Conservation (phyloP, 805 yeast species). For the Brettanomyces naardenensis region DNA sequence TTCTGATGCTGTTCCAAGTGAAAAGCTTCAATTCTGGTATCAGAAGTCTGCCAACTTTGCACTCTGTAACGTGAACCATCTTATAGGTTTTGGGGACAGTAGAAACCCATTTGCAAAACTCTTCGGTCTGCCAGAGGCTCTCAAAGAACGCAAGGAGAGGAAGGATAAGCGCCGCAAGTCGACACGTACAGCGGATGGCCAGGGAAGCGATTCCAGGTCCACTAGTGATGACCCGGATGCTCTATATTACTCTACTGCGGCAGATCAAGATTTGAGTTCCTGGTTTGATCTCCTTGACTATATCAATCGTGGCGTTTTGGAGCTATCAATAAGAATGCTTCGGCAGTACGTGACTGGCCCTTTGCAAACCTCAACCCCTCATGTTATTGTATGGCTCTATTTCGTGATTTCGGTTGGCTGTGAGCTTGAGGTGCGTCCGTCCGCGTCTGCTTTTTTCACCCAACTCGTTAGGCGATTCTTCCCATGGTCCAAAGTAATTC, state of each 20-base stretch:
- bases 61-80: constrained; percentile 63
- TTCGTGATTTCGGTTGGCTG: constrained; percentile 59
- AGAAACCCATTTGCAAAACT: constrained; percentile 69
- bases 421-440: constrained; percentile 39
- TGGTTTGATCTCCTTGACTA: constrained; percentile 54
- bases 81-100: constrained; percentile 72
- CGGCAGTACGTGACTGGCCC: constrained; percentile 67
- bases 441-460: constrained; percentile 37
- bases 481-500: constrained; percentile 64
- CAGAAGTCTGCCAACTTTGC: constrained; percentile 73
- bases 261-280: constrained; percentile 26
- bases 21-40: constrained; percentile 62
- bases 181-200: constrained; percentile 5
- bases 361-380: constrained; percentile 60
- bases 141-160: constrained; percentile 63
- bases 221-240: constrained; percentile 15
- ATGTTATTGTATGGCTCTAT: constrained; percentile 70
- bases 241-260: constrained; percentile 19
- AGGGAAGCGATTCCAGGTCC: background rate
- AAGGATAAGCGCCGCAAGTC: constrained; percentile 40
- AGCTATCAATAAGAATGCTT: constrained; percentile 60
- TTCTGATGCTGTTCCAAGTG: constrained; percentile 27
- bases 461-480: constrained; percentile 47
- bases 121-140: constrained; percentile 63
- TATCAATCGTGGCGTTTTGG: constrained; percentile 56